Evolutionary conservation across 306 rosid genomes (phyloP), one percentile per base, ranked within the genome.

Genomic region (Oxytropis ochrocephala): DNA sequence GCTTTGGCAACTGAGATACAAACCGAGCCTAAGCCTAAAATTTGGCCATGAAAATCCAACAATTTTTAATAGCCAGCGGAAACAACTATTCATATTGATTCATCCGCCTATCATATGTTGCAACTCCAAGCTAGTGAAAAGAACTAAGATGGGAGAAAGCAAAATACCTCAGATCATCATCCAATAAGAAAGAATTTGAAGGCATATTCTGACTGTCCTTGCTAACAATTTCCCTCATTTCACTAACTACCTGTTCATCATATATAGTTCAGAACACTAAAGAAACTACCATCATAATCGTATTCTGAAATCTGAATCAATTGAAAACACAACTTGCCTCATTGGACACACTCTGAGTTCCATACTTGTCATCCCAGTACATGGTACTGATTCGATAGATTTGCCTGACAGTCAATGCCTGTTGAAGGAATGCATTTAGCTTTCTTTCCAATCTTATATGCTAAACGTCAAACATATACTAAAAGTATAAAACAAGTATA

Each of bases 291-390:
- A 19, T 27, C 30, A 64, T 32, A 54, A 48, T 12, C 55, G 69
- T 61, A 60, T 42, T 54, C 33, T 62, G 52, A 41, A 62, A 41
- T 17, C 61, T 11, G 55, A 18, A 63, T 30, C n/a, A 88, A 70
- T 36, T 47, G 17, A 75, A 66, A 48, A 62, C 66, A 80, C 43
- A 68, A 83, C 99, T 70, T 91, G 85, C 97, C 99, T 94, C 97
- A 30, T 89, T 94, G 72, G 99, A 94, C 51, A 94, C 99, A 52
- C 97, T 94, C 81, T 87, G 99, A 51, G 99, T 91, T 80, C 97
- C 96, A 44, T 94, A 89, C 81, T 94, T 94, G 91, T 94, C 99
- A 87, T 94, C 99, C 97, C 99, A 94, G 83, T 89, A 94, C 99
- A 94, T 88, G 0, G 99, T 94, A 86, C 97, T 94, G 67, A 94